A percentile compares a stretch with the other conserved stretches of the same genome.
Evolutionary conservation across 2,329 filamentous ascomycete species (phyloP).

Genomic region (Alternaria triticimaculans): DNA sequence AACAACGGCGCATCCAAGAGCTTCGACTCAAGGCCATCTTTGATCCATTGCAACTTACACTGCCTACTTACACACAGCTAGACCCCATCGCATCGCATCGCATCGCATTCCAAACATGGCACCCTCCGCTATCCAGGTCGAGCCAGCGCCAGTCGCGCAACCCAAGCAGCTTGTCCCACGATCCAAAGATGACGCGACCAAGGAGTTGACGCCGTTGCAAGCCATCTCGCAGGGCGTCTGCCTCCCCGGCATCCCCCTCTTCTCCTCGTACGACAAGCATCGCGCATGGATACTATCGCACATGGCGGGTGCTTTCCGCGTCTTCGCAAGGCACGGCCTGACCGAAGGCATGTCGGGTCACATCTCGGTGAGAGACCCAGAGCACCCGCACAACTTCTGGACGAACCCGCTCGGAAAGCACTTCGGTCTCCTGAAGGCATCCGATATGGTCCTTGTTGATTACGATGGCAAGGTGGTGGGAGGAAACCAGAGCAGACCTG

Average conservation of each 20-base stretch:
- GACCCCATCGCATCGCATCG: not conserved
- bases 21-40: not conserved
- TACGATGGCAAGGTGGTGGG: conserved; percentile 68
- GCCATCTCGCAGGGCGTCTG: conserved; percentile 56
- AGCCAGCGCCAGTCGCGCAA: conserved; percentile 11
- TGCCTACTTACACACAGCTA: not conserved
- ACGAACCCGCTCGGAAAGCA: conserved; percentile 71
- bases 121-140: conserved; percentile 35
- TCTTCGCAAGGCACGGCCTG: conserved; percentile 70
- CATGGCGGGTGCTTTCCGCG: conserved; percentile 71
- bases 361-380: conserved; percentile 71
- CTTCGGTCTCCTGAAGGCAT: conserved; percentile 69
- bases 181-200: conserved; percentile 27
- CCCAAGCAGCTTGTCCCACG: conserved; percentile 28
- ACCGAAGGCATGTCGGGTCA: conserved; percentile 71
- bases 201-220: conserved; percentile 45
- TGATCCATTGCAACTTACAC: not conserved
- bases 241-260: conserved; percentile 63
- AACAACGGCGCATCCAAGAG: not conserved
- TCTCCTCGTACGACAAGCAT: conserved; percentile 61
- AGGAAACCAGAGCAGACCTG: conserved; percentile 65
- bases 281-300: conserved; percentile 70
- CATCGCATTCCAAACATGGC: conserved; percentile 30
- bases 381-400: conserved; percentile 69
- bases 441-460: conserved; percentile 72